These are phyloP conservation scores for Arthrocladium fulminans DNA, from an alignment of 2,329 filamentous ascomycete species.

Conservation along the genomic window DNA sequence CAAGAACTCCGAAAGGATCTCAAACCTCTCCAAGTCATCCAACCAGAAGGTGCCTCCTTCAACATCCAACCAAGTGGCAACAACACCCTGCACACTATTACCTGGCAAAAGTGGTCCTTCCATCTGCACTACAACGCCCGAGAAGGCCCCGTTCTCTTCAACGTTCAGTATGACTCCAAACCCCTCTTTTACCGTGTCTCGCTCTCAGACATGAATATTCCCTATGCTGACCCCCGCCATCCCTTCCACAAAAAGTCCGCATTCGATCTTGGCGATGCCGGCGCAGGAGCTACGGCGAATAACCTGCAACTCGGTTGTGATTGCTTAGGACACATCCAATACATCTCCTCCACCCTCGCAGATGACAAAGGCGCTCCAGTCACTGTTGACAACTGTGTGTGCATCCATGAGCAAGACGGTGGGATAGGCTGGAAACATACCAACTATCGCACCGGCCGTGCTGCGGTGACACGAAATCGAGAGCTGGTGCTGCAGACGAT, in stretches of 20 bases:
- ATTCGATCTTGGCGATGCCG: constrained; percentile 60
- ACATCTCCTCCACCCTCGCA: constrained; percentile 51
- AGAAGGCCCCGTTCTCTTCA: constrained; percentile 60
- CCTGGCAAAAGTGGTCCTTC: constrained; percentile 56
- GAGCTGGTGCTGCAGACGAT: constrained; percentile 62
- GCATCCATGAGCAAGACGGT: constrained; percentile 61
- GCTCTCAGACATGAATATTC: constrained; percentile 57
- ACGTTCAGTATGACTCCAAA: constrained; percentile 55
- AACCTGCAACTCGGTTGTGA: constrained; percentile 62
- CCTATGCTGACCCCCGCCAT: constrained; percentile 54
- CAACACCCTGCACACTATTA: constrained; percentile 46
- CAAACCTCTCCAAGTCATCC: constrained; percentile 56
- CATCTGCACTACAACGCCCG: constrained; percentile 47
- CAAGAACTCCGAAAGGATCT: constrained; percentile 53
- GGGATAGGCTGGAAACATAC: constrained; percentile 65
- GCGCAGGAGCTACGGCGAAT: constrained; percentile 59
- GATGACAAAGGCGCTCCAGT: constrained; percentile 52
- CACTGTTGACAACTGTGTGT: constrained; percentile 57
- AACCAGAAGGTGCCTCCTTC: constrained; percentile 58
- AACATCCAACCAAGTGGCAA: constrained; percentile 40
- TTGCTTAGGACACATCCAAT: constrained; percentile 61
- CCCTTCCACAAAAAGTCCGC: constrained; percentile 63
- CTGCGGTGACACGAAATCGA: constrained; percentile 54
- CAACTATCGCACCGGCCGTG: constrained; percentile 58
- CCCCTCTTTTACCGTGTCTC: constrained; percentile 59